Conservation (phyloP, 257 asterid species). For the Craterostigma plantagineum region DNA sequence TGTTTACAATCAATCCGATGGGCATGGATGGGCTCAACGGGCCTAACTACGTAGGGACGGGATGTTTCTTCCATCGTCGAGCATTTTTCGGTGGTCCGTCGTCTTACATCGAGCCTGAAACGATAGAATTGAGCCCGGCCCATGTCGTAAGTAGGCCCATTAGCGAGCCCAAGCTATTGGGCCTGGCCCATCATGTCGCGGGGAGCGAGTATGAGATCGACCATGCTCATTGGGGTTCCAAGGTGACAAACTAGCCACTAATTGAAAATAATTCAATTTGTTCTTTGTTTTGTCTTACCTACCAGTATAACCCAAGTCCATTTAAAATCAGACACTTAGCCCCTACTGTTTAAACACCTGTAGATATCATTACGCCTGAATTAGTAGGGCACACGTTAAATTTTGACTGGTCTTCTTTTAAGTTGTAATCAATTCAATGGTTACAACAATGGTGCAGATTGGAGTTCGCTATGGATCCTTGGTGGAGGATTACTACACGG, state of each 20-base stretch:
- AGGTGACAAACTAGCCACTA: conserved; percentile 12
- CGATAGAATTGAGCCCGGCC: conserved; percentile 21
- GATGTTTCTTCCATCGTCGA: conserved; percentile 30
- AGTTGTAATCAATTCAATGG: no score
- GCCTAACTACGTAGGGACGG: conserved; percentile 35
- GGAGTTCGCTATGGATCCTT: conserved; percentile 65
- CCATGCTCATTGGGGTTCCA: conserved; percentile 38
- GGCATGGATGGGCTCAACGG: conserved; percentile 39
- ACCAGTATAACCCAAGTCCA: no score
- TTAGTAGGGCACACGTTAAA: no score
- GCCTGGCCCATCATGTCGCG: conserved; percentile 35
- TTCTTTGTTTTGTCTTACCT: no score
- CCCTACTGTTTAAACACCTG: no score
- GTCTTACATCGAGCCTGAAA: conserved; percentile 16
- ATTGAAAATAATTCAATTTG: no score
- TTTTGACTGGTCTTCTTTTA: no score
- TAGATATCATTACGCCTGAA: no score
- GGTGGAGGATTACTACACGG: conserved; percentile 59
- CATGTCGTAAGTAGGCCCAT: conserved; percentile 15
- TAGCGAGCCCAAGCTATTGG: conserved; percentile 10
- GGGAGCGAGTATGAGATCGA: conserved; percentile 44
- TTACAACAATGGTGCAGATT: no score
- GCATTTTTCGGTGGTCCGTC: conserved; percentile 33
- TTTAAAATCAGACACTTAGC: no score
- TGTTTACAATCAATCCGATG: conserved; percentile 19